phyloP scores from a whole-genome alignment of 768 basidiomycete species.

The Kwoniella sp. region DNA sequence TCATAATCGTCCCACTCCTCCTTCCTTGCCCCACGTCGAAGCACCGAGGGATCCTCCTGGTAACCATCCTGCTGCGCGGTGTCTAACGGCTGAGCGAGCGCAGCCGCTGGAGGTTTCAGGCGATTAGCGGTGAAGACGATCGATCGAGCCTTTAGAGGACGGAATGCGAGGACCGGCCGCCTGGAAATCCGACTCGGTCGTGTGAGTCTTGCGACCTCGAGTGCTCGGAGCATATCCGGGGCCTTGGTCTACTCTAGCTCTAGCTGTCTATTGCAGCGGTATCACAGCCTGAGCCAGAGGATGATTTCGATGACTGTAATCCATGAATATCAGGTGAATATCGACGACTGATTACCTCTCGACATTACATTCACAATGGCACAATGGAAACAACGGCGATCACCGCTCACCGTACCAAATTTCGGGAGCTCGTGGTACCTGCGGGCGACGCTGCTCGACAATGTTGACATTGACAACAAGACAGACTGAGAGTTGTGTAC shows the following conservation, averaged over 20 bases:
- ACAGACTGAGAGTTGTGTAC: too few relatives aligned
- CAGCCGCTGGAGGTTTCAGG: neutral
- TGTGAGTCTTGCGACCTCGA: conserved; percentile 33
- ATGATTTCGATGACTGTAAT: neutral
- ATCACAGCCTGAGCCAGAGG: too few relatives aligned
- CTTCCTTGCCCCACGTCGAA: neutral
- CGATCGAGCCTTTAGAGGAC: conserved; percentile 3
- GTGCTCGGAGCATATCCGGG: conserved; percentile 9
- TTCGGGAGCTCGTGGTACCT: neutral
- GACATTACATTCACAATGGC: neutral
- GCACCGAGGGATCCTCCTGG: neutral
- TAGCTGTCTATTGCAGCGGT: too few relatives aligned
- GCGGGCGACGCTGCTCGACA: neutral
- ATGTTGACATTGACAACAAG: neutral
- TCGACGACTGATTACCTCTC: neutral
- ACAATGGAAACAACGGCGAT: neutral
- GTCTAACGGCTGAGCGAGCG: neutral
- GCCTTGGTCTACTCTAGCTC: neutral
- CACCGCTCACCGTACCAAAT: neutral
- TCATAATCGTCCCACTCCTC: conserved; percentile 23
- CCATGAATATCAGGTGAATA: too few relatives aligned
- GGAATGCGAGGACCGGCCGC: conserved; percentile 19
- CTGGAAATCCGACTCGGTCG: conserved; percentile 34
- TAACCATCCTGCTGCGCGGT: neutral
- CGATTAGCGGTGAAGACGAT: conserved; percentile 3